Percentiles rank a stretch among this genome's conserved stretches.
phyloP scores from a whole-genome alignment of 2,329 filamentous ascomycete genomes.

The Emmonsia crescens region DNA sequence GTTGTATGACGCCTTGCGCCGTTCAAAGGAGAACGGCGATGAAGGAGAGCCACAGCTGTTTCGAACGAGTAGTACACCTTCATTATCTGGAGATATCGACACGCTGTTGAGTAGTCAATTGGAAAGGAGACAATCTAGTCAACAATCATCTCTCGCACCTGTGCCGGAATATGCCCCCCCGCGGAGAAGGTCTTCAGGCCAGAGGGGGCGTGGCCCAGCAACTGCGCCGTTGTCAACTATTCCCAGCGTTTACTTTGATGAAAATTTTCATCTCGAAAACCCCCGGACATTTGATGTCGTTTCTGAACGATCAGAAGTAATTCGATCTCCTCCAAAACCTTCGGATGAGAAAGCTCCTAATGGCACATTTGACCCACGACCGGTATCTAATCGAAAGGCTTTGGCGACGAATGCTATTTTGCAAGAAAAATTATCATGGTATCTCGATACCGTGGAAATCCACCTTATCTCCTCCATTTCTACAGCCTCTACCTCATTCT shows the following conservation, averaged over 20 bases:
- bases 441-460: slow-evolving; percentile 98
- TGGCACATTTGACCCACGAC: slow-evolving; percentile 35
- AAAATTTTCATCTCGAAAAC: slow-evolving; percentile 90
- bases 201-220: slow-evolving; percentile 39
- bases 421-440: slow-evolving; percentile 98
- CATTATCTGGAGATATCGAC: slow-evolving; percentile 40
- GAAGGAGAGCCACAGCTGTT: slow-evolving; percentile 43
- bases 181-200: slow-evolving; percentile 4
- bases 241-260: slow-evolving; percentile 85
- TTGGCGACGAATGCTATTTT: slow-evolving; percentile 93
- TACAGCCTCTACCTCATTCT: slow-evolving; percentile 89
- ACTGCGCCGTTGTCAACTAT: slow-evolving; percentile 78
- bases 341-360: slow-evolving; percentile 46
- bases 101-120: slow-evolving; percentile 36
- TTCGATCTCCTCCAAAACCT: slow-evolving; percentile 53
- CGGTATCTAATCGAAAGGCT: slow-evolving; percentile 52
- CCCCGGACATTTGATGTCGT: slow-evolving; percentile 93
- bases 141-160: background rate
- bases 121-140: slow-evolving; percentile 31
- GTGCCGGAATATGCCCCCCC: background rate
- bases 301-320: slow-evolving; percentile 91
- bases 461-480: slow-evolving; percentile 95
- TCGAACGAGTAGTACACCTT: slow-evolving; percentile 33
- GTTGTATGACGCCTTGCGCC: slow-evolving; percentile 78
- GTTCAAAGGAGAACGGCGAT: slow-evolving; percentile 67